Evolutionary conservation across 441 rosid genomes (phyloP).

Genomic region (Aleurites moluccanus): DNA sequence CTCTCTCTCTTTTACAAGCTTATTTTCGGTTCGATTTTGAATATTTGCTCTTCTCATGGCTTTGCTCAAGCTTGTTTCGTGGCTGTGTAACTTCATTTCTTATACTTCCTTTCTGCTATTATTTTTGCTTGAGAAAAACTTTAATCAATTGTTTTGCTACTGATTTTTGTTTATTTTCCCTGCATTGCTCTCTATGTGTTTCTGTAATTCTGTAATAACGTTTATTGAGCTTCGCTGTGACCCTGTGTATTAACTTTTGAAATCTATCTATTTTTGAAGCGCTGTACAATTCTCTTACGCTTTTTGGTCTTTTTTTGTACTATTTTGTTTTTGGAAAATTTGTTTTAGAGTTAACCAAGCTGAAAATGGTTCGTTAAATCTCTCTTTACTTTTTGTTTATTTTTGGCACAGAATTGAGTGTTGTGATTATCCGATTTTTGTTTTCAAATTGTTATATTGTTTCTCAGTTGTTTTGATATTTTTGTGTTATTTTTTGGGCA

Average conservation of each 20-base stretch:
- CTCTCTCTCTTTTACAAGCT: not conserved
- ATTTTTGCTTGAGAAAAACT: not conserved
- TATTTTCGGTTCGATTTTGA: not conserved
- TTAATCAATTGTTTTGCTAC: too few relatives aligned
- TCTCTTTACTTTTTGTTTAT: not conserved
- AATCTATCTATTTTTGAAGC: not conserved
- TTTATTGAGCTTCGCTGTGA: not conserved
- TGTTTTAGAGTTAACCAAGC: not conserved
- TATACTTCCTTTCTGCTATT: not conserved
- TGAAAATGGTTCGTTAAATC: not conserved
- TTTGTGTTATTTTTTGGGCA: not conserved
- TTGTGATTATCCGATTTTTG: not conserved
- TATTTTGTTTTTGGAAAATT: not conserved
- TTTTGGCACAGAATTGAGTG: not conserved
- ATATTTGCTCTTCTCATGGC: not conserved
- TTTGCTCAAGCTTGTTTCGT: not conserved
- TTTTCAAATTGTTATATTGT: not conserved
- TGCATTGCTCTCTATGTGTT: slow-evolving; percentile 10
- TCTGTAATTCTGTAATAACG: not conserved
- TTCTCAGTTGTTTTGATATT: not conserved
- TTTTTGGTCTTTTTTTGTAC: not conserved
- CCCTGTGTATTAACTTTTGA: not conserved
- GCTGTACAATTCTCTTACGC: too few relatives aligned
- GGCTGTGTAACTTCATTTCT: not conserved
- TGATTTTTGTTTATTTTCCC: not conserved